Conservation (phyloP, 2,329 filamentous ascomycete genomes). For the Aspergillus jensenii region DNA sequence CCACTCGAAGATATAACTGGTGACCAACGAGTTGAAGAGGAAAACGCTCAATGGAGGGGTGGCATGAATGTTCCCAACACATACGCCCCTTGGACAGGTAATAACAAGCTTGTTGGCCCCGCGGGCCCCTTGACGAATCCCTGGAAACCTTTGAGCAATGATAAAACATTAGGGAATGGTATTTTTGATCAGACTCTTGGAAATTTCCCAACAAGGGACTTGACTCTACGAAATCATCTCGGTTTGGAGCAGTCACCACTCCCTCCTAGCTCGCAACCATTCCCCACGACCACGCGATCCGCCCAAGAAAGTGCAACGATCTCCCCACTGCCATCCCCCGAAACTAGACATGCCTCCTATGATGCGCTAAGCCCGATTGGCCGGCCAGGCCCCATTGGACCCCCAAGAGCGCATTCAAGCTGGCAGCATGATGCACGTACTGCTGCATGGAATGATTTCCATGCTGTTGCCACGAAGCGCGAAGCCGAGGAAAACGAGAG, state of each 20-base stretch:
- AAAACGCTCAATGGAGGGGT: slow-evolving; percentile 37
- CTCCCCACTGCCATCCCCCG: slow-evolving; percentile 40
- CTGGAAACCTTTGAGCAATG: slow-evolving; percentile 58
- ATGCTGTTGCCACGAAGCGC: slow-evolving; percentile 37
- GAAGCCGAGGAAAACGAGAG: slow-evolving; percentile 44
- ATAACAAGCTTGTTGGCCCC: slow-evolving; percentile 33
- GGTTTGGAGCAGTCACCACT: slow-evolving; percentile 42
- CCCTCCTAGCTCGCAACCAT: slow-evolving; percentile 30
- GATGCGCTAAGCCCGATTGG: slow-evolving; percentile 42
- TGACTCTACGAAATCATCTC: slow-evolving; percentile 41
- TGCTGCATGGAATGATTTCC: slow-evolving; percentile 48
- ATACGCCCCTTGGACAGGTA: slow-evolving; percentile 40
- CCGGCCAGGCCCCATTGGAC: slow-evolving; percentile 48
- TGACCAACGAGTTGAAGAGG: slow-evolving; percentile 34
- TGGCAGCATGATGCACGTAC: slow-evolving; percentile 34
- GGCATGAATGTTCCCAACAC: slow-evolving; percentile 37
- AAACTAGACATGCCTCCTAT: slow-evolving; percentile 36
- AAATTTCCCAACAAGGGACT: slow-evolving; percentile 48
- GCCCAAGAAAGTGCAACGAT: slow-evolving; percentile 36
- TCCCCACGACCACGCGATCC: slow-evolving; percentile 30
- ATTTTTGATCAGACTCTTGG: slow-evolving; percentile 58
- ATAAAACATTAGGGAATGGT: slow-evolving; percentile 62
- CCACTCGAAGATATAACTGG: slow-evolving; percentile 21
- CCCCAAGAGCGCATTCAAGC: slow-evolving; percentile 37
- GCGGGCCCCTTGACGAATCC: slow-evolving; percentile 48